A percentile compares a stretch with the other conserved stretches of the same genome.
Conservation (phyloP, 2,329 filamentous ascomycete genomes). For the Pestalotiopsis sp. region DNA sequence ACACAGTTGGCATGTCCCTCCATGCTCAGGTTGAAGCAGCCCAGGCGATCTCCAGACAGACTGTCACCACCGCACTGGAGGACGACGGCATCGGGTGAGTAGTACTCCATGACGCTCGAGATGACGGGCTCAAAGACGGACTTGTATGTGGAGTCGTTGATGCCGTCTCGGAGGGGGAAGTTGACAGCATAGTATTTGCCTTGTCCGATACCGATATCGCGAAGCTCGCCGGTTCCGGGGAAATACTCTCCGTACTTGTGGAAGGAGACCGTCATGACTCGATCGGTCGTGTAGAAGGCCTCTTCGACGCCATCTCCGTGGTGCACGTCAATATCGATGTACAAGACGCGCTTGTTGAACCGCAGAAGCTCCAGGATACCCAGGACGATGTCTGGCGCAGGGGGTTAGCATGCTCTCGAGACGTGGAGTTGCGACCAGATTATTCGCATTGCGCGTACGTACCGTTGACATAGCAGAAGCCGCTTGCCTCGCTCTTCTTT, state of each 20-base stretch:
- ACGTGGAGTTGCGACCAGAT: not conserved
- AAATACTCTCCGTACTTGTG: slow-evolving; percentile 98
- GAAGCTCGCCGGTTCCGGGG: slow-evolving; percentile 84
- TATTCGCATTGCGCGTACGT: slow-evolving; percentile 35
- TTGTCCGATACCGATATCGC: slow-evolving; percentile 83
- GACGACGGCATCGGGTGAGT: slow-evolving; percentile 88
- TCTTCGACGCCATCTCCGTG: slow-evolving; percentile 93
- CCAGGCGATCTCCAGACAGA: slow-evolving; percentile 88
- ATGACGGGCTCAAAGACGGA: slow-evolving; percentile 92
- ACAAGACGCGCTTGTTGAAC: slow-evolving; percentile 91
- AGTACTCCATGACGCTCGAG: slow-evolving; percentile 81
- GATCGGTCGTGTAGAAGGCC: slow-evolving; percentile 89
- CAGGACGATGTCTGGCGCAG: slow-evolving; percentile 85
- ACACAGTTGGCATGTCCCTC: slow-evolving; percentile 94
- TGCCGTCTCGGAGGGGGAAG: slow-evolving; percentile 88
- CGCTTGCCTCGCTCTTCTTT: slow-evolving; percentile 93
- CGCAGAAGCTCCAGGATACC: slow-evolving; percentile 90
- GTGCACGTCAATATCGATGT: slow-evolving; percentile 95
- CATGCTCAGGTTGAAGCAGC: slow-evolving; percentile 98
- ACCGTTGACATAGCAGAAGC: slow-evolving; percentile 98
- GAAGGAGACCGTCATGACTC: slow-evolving; percentile 90
- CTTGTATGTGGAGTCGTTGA: slow-evolving; percentile 87
- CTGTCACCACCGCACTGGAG: slow-evolving; percentile 96
- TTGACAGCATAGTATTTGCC: slow-evolving; percentile 92
- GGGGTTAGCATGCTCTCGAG: slow-evolving; percentile 36